These are phyloP conservation scores for Sporothrix schenckii DNA, from an alignment of 2,329 filamentous ascomycete species.

Conservation along the genomic window DNA sequence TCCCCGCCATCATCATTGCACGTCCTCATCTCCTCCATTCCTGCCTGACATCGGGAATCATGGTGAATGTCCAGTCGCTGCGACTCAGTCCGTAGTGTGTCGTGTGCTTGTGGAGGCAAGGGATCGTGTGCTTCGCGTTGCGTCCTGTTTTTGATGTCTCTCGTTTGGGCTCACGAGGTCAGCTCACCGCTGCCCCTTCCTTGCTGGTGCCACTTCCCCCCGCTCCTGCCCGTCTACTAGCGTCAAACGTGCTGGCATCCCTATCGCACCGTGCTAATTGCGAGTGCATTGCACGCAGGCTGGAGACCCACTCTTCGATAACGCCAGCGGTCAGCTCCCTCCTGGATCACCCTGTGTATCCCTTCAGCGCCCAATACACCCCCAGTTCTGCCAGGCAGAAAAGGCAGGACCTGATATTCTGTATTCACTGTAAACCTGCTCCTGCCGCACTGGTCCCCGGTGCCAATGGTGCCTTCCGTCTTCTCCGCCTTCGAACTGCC, in stretches of 20 bases:
- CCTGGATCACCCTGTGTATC: neutral
- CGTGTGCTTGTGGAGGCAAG: neutral
- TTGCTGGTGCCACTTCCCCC: neutral
- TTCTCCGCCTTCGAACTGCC: slow-evolving; percentile 23
- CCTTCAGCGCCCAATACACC: neutral
- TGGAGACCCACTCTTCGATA: neutral
- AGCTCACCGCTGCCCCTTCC: slow-evolving; percentile 8
- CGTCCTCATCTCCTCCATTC: neutral
- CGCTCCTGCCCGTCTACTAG: slow-evolving; percentile 17
- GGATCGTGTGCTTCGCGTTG: neutral
- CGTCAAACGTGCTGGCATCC: slow-evolving; percentile 13
- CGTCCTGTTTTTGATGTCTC: neutral
- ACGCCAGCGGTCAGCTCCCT: slow-evolving; percentile 15
- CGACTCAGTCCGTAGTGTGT: neutral
- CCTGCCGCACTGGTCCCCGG: slow-evolving; percentile 12
- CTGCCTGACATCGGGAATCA: neutral
- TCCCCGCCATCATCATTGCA: neutral
- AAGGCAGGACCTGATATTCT: neutral
- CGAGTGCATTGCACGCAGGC: neutral
- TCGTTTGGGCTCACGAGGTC: neutral
- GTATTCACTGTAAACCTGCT: neutral
- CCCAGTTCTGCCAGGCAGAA: slow-evolving; percentile 26
- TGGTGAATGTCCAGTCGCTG: neutral
- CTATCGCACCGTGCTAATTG: slow-evolving; percentile 16
- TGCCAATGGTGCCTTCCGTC: neutral